These are phyloP conservation scores for Melanopsichium pennsylvanicum DNA, from an alignment of 1,284 basidiomycete species.

Conservation along the genomic window DNA sequence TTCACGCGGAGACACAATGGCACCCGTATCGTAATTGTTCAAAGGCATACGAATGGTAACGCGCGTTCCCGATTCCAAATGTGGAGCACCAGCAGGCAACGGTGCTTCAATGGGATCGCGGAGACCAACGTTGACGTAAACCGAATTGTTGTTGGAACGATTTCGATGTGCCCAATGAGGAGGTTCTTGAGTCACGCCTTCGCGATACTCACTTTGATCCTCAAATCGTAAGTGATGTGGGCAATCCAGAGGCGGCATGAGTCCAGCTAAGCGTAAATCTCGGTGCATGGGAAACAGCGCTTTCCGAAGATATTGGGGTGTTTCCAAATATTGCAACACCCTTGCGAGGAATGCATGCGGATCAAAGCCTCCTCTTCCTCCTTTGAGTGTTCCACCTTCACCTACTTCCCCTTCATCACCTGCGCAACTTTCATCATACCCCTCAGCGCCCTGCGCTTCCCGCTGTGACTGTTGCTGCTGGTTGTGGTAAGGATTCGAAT, in stretches of 20 bases:
- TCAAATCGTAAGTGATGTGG: constrained; percentile 64
- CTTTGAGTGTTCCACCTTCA: too few relatives aligned
- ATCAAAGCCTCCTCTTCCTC: constrained; percentile 33
- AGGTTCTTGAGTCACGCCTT: constrained; percentile 54
- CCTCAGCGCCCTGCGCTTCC: constrained; percentile 2
- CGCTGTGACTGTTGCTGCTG: constrained; percentile 4
- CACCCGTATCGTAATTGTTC: background rate
- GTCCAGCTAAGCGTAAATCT: constrained; percentile 61
- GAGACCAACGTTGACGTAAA: constrained; percentile 59
- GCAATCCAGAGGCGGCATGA: constrained; percentile 64
- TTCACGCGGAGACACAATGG: constrained; percentile 57
- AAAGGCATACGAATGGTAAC: constrained; percentile 59
- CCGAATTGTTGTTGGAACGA: too few relatives aligned
- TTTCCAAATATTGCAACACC: constrained; percentile 65
- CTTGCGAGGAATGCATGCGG: constrained; percentile 57
- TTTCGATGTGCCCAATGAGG: constrained; percentile 52
- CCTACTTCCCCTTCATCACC: constrained; percentile 2
- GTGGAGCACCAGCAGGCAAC: constrained; percentile 1
- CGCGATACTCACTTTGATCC: constrained; percentile 59
- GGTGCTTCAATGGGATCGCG: constrained; percentile 52
- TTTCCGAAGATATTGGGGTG: constrained; percentile 65
- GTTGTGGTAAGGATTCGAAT: too few relatives aligned
- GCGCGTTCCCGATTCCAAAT: constrained; percentile 36
- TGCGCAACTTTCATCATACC: background rate
- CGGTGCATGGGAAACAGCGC: constrained; percentile 64